phyloP scores from a whole-genome alignment of 805 yeast genomes.

The Scheffersomyces stipitis region DNA sequence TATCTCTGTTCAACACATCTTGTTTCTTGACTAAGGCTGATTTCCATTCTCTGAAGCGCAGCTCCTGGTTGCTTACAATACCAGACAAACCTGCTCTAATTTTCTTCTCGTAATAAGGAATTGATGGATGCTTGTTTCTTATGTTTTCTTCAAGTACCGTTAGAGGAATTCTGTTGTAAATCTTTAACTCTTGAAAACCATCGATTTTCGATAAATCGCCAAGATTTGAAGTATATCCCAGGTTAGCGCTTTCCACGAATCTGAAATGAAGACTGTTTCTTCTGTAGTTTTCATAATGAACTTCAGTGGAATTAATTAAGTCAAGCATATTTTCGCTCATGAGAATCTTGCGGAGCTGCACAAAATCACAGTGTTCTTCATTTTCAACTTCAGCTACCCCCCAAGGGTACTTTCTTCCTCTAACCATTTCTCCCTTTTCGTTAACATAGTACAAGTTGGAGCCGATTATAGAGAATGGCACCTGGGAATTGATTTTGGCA shows the following conservation, averaged over 20 bases:
- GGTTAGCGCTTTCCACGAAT: constrained; percentile 14
- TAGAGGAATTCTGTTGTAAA: constrained; percentile 37
- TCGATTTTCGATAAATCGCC: constrained; percentile 1
- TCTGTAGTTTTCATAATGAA: constrained; percentile 73
- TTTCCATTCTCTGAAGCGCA: constrained; percentile 63
- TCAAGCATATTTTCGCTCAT: constrained; percentile 75
- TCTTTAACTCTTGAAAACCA: constrained; percentile 36
- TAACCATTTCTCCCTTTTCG: constrained; percentile 35
- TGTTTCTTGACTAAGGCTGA: constrained; percentile 54
- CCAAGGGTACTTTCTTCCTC: constrained; percentile 75
- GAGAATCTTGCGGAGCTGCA: constrained; percentile 59
- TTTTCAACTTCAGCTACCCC: constrained; percentile 85
- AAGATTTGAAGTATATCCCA: too few species aligned
- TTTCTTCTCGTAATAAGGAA: constrained; percentile 41
- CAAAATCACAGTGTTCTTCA: constrained; percentile 73
- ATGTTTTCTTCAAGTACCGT: constrained; percentile 37
- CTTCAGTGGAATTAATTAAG: constrained; percentile 71
- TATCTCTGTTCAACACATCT: constrained; percentile 52
- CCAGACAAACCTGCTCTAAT: constrained; percentile 45
- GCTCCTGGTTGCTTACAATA: constrained; percentile 49
- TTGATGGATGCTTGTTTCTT: constrained; percentile 47
- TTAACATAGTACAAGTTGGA: constrained; percentile 43
- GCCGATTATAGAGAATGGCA: constrained; percentile 75
- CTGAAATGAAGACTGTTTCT: constrained; percentile 54
- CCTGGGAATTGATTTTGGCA: constrained; percentile 34